Conservation (phyloP, 257 asterid species). For the Asclepias syriaca region DNA sequence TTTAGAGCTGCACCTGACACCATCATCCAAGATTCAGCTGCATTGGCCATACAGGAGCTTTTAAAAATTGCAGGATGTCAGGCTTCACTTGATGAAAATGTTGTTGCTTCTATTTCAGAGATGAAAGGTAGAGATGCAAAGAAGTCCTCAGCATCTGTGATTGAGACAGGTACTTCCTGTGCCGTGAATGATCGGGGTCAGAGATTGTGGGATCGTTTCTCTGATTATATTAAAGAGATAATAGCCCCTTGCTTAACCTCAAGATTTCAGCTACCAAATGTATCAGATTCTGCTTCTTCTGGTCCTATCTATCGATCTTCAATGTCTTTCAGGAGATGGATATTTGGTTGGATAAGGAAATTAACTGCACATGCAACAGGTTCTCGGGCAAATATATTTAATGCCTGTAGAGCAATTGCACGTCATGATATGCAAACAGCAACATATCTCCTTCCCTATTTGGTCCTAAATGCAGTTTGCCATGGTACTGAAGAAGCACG, state of each 20-base stretch:
- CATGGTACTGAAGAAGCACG: constrained; percentile 93
- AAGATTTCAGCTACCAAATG: constrained; percentile 61
- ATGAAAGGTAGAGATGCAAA: constrained; percentile 27
- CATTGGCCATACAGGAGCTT: constrained; percentile 95
- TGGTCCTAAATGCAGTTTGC: constrained; percentile 84
- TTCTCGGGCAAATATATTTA: constrained; percentile 74
- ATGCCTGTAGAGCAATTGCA: constrained; percentile 95
- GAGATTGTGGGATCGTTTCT: constrained; percentile 90
- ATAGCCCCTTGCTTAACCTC: constrained; percentile 99
- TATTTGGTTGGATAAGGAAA: constrained; percentile 72
- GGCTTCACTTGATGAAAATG: constrained; percentile 69
- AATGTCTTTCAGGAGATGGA: constrained; percentile 89
- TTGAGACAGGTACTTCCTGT: constrained; percentile 27
- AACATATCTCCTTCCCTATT: constrained; percentile 90
- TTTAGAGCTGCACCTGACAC: constrained; percentile 96
- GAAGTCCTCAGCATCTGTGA: constrained; percentile 39
- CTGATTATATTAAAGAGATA: constrained; percentile 91
- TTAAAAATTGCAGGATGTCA: constrained; percentile 82
- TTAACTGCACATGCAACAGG: constrained; percentile 84
- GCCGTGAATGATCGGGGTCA: constrained; percentile 67
- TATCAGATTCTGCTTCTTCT: constrained; percentile 57
- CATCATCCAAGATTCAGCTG: constrained; percentile 84
- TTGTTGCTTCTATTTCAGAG: constrained; percentile 32
- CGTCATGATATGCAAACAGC: constrained; percentile 97
- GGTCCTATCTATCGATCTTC: constrained; percentile 87